Percentiles rank a stretch among this genome's conserved stretches.
Evolutionary conservation across 2,329 filamentous ascomycete species (phyloP).

Genomic region (Fusarium sp.): DNA sequence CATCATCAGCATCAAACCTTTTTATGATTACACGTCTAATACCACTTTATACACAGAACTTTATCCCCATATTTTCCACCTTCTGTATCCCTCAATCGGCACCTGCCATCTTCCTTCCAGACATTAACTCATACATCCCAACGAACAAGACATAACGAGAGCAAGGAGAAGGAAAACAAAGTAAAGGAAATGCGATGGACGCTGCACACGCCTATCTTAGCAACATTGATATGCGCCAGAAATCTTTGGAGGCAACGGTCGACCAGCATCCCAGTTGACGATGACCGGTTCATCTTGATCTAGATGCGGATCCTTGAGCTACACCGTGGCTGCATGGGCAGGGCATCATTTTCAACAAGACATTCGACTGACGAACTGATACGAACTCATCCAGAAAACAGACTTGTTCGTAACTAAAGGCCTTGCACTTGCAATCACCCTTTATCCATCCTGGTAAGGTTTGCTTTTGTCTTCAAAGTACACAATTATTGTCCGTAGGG

Average conservation of each 20-base stretch:
- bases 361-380: not conserved
- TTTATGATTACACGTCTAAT: not conserved
- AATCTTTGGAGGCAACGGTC: not conserved
- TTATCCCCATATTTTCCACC: not conserved
- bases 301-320: not conserved
- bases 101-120: not conserved
- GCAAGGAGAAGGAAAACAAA: not conserved
- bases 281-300: not conserved
- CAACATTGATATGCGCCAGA: slow-evolving; percentile 1
- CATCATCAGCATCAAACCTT: not conserved
- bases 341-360: slow-evolving; percentile 1
- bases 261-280: not conserved
- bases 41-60: not conserved
- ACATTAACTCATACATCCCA: not conserved
- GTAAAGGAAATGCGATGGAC: not conserved
- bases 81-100: not conserved
- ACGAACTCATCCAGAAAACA: not conserved
- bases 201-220: not conserved
- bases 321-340: not conserved
- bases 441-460: slow-evolving; percentile 1
- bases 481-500: slow-evolving; percentile 9
- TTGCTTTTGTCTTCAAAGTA: slow-evolving; percentile 4
- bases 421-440: not conserved
- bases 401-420: not conserved
- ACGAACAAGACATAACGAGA: not conserved